Conservation (phyloP, 305 asterid genomes). For the Fraxinus nigra region DNA sequence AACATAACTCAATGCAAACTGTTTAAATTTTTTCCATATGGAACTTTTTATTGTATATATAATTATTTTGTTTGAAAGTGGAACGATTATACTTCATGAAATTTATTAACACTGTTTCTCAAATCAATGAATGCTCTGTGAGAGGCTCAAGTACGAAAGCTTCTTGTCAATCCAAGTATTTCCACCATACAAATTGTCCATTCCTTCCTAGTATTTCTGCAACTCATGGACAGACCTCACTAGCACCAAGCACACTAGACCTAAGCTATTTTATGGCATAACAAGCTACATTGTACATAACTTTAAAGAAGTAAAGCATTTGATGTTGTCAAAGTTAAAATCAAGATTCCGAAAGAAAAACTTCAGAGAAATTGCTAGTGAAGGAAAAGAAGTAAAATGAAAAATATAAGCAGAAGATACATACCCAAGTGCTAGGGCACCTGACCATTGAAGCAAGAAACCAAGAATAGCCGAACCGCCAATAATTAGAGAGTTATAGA, state of each 20-base stretch:
- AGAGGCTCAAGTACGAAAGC: background rate
- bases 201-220: background rate
- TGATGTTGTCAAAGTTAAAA: background rate
- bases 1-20: background rate
- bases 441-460: constrained; percentile 98
- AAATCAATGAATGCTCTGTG: background rate
- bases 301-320: background rate
- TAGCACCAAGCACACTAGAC: background rate
- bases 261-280: background rate
- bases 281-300: background rate
- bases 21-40: background rate
- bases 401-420: constrained; percentile 22
- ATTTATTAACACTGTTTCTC: background rate
- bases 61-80: background rate
- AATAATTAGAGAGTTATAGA: constrained; percentile 53
- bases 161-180: background rate
- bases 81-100: background rate
- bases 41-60: background rate
- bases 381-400: background rate
- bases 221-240: background rate
- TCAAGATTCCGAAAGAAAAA: background rate
- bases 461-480: constrained; percentile 88
- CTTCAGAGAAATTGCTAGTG: background rate
- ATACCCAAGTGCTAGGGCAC: constrained; percentile 98
- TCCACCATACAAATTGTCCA: background rate